Conservation (phyloP, 805 yeast genomes). For the Hanseniaspora singularis region DNA sequence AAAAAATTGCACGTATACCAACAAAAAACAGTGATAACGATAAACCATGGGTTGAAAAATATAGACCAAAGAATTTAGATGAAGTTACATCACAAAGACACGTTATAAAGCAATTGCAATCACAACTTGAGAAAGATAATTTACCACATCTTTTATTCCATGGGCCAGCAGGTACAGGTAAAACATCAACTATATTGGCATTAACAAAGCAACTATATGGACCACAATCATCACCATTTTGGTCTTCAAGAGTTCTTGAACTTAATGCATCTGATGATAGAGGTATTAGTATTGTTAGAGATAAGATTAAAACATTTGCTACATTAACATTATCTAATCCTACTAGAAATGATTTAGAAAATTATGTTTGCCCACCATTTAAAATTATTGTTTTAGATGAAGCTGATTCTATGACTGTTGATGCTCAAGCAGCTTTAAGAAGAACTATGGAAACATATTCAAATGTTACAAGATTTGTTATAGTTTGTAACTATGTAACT, state of each 20-base stretch:
- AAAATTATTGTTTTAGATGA: conserved; percentile 86
- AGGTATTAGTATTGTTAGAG: conserved; percentile 78
- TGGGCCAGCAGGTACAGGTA: conserved; percentile 93
- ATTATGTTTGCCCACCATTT: conserved; percentile 93
- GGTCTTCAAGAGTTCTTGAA: conserved; percentile 63
- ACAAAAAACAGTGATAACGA: conserved; percentile 22
- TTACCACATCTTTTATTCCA: conserved; percentile 85
- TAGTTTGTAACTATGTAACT: conserved; percentile 92
- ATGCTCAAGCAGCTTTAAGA: conserved; percentile 90
- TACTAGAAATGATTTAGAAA: conserved; percentile 47
- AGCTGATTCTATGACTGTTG: conserved; percentile 95
- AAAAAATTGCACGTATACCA: conserved; percentile 19
- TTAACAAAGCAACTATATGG: conserved; percentile 70
- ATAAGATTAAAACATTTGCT: conserved; percentile 77
- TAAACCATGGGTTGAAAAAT: conserved; percentile 90
- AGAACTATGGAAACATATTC: conserved; percentile 91
- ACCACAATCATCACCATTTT: conserved; percentile 38
- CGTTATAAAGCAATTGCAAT: conserved; percentile 70
- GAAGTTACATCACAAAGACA: conserved; percentile 89
- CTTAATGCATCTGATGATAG: conserved; percentile 85
- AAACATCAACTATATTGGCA: conserved; percentile 78
- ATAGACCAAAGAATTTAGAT: conserved; percentile 75
- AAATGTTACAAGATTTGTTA: conserved; percentile 79
- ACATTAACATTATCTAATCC: conserved; percentile 76
- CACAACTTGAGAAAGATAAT: conserved; percentile 67